These are phyloP conservation scores for Medicago lupulina DNA, from an alignment of 306 rosid species.

Conservation along the genomic window DNA sequence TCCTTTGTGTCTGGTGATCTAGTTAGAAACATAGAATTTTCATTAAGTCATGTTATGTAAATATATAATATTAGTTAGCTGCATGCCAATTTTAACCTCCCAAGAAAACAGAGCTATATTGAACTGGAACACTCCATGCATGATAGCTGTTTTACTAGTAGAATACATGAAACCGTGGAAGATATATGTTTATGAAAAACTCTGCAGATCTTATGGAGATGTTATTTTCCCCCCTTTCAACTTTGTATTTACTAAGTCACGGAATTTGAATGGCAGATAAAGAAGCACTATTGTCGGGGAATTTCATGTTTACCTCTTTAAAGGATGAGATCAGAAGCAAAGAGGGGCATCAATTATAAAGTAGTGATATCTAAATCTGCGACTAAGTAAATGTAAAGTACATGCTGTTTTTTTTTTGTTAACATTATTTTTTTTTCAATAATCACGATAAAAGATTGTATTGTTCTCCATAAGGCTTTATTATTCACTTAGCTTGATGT, in stretches of 20 bases:
- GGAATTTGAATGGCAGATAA: constrained; percentile 69
- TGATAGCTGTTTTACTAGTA: constrained; percentile 11
- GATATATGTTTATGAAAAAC: constrained; percentile 18
- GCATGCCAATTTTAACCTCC: constrained; percentile 29
- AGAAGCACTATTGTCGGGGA: constrained; percentile 80
- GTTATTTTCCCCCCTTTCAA: not conserved
- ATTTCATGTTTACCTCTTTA: constrained; percentile 77
- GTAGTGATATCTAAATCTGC: constrained; percentile 6
- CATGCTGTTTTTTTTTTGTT: constrained; percentile 1
- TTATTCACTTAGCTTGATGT: constrained; percentile 32
- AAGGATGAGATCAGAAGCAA: constrained; percentile 49
- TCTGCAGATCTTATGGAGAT: constrained; percentile 30
- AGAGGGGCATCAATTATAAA: constrained; percentile 41
- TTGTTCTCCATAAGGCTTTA: constrained; percentile 27
- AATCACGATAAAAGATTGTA: constrained; percentile 23
- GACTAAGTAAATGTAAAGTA: constrained; percentile 5
- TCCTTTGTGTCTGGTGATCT: constrained; percentile 6
- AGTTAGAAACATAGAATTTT: constrained; percentile 17
- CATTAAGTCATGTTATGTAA: not conserved
- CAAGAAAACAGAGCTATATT: constrained; percentile 15
- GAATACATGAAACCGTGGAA: constrained; percentile 28
- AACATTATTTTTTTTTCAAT: constrained; percentile 17
- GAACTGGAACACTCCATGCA: constrained; percentile 12
- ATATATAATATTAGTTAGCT: constrained; percentile 13
- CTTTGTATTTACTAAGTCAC: constrained; percentile 41